phyloP scores from a whole-genome alignment of 495 filamentous ascomycete genomes.

The Articulospora tetracladia region DNA sequence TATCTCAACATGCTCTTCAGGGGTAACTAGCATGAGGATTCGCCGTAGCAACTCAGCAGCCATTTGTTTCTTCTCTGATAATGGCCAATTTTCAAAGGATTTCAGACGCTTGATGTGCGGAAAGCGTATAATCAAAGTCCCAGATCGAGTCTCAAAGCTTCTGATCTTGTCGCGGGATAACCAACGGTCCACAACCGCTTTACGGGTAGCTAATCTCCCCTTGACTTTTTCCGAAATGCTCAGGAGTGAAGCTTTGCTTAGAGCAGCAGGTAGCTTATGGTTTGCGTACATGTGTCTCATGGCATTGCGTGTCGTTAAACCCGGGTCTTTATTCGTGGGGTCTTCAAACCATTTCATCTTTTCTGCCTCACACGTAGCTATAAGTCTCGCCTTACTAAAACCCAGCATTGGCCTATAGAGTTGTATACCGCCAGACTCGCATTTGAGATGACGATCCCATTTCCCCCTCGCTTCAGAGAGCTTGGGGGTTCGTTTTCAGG shows the following conservation, averaged over 20 bases:
- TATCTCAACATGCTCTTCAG: conserved; percentile 11
- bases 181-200: conserved; percentile 26
- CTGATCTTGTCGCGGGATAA: conserved; percentile 25
- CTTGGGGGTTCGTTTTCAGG: not conserved
- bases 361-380: conserved; percentile 66
- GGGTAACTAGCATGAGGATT: conserved; percentile 19
- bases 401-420: conserved; percentile 72
- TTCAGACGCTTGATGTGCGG: conserved; percentile 24
- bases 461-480: not conserved
- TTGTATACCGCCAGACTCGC: conserved; percentile 63
- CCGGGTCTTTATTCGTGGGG: conserved; percentile 75
- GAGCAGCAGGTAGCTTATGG: conserved; percentile 61
- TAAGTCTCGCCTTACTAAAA: conserved; percentile 67
- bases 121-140: conserved; percentile 39
- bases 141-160: conserved; percentile 35
- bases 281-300: conserved; percentile 61
- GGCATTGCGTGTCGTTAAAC: conserved; percentile 75
- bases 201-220: conserved; percentile 27
- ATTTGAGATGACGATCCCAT: not conserved
- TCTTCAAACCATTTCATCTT: conserved; percentile 76
- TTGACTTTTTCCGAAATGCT: conserved; percentile 40
- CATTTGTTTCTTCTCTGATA: conserved; percentile 12
- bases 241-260: conserved; percentile 48
- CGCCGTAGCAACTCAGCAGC: conserved; percentile 18
- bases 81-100: conserved; percentile 9